Percentiles rank a stretch among this genome's conserved stretches.
Conservation (phyloP, 2,329 filamentous ascomycete species). For the Magnaporthiopsis rhizophila region DNA sequence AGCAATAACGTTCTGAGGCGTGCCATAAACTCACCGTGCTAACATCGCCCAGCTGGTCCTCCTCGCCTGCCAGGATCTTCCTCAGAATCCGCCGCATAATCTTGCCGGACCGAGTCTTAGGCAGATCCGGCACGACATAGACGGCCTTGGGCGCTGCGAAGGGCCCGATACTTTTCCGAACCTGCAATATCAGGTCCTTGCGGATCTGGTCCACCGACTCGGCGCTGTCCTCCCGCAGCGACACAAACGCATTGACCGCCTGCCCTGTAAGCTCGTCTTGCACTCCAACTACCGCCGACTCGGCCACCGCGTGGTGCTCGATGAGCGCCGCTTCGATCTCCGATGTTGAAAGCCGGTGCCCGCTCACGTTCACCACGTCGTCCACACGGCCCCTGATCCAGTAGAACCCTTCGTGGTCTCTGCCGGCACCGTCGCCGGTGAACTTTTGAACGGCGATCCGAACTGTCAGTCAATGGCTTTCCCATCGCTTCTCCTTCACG, state of each 20-base stretch:
- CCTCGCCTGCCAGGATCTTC: slow-evolving; percentile 95
- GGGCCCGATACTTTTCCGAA: slow-evolving; percentile 93
- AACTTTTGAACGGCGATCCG: slow-evolving; percentile 43
- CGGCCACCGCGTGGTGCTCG: slow-evolving; percentile 82
- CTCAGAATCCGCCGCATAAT: slow-evolving; percentile 96
- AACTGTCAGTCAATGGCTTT: neutral
- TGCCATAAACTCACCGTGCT: slow-evolving; percentile 61
- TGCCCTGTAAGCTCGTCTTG: slow-evolving; percentile 91
- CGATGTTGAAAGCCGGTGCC: slow-evolving; percentile 90
- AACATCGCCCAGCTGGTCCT: slow-evolving; percentile 90
- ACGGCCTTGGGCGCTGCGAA: slow-evolving; percentile 95
- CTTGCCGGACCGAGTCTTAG: slow-evolving; percentile 96
- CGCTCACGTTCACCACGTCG: slow-evolving; percentile 96
- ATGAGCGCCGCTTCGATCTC: slow-evolving; percentile 97
- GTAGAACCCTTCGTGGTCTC: slow-evolving; percentile 98
- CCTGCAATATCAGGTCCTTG: slow-evolving; percentile 91
- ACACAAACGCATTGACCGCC: slow-evolving; percentile 93
- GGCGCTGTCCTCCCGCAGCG: slow-evolving; percentile 80
- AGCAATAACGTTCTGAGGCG: neutral
- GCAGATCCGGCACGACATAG: slow-evolving; percentile 83
- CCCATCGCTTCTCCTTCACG: neutral
- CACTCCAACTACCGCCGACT: slow-evolving; percentile 92
- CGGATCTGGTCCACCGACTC: slow-evolving; percentile 71
- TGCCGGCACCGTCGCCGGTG: slow-evolving; percentile 87
- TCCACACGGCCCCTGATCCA: slow-evolving; percentile 99